Base-by-base conservation (phyloP, 2,329 filamentous ascomycete species). In the Penicillium hesseltinei region DNA sequence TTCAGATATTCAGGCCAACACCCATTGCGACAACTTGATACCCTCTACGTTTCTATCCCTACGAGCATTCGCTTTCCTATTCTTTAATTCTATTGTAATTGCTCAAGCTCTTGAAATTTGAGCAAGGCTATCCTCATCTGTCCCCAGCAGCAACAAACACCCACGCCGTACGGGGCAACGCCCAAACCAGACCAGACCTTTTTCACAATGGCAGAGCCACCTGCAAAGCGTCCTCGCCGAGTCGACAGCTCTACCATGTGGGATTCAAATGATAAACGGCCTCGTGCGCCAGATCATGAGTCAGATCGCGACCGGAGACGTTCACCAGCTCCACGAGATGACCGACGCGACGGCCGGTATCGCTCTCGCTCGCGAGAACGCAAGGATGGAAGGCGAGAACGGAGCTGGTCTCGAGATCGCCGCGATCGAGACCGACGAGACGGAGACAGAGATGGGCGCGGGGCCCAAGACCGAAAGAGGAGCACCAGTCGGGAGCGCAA, bases 171-270 rank as follows among this genome's bases (percentile, higher is more conserved):
- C 52, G 31, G 60, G 51, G 54, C 58, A 58, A 54, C 54, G 38
- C 52, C 54, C 43, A 53, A 10, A 43, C 54, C 52, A 45, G 48
- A 59, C 56, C 54, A 43, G 56, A 38, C 35, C 48, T 50, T 40
- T 42, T 57, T 13, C 47, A 71, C 29, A 48, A 84, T 84, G 82
- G 72, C 81, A 25, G 82, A 84, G 65, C 79, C 79, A 63, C 77
- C 82, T 58, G 71, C 79, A 51, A 82, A 82, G 69, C 80, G 81
- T 50, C 70, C 78, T 21, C 77, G 79, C 58, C 73, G 78, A 47
- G 78, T 78, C n/a, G 85, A 88, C 64, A 84, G 81, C 71, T 81
- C 81, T 50, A 78, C 83, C 51, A 85, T 84, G 80, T 85, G 84
- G 83, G 85, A 88, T 60, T 68, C 71, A 56, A 72, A 74, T 51